These are phyloP conservation scores for Nicotiana attenuata DNA, from an alignment of 257 asterid species.

Conservation along the genomic window DNA sequence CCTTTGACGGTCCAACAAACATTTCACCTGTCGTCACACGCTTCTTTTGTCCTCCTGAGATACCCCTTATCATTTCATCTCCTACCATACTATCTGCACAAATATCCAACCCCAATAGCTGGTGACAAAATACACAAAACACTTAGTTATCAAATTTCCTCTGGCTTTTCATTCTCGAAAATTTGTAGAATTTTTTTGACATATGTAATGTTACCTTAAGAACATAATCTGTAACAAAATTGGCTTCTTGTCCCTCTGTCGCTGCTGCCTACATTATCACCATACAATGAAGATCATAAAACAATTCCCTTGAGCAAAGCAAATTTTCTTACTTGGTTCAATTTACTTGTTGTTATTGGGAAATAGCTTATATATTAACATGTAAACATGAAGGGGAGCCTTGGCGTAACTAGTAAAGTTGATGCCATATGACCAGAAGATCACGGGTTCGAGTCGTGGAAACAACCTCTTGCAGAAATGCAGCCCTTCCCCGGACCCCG, in stretches of 20 bases:
- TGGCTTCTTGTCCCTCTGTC: slow-evolving; percentile 36
- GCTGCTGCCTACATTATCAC: slow-evolving; percentile 29
- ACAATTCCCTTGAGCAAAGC: not conserved
- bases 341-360: no score
- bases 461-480: not conserved
- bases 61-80: slow-evolving; percentile 36
- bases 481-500: not conserved
- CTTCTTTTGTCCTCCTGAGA: slow-evolving; percentile 38
- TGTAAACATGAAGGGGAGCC: no score
- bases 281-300: not conserved
- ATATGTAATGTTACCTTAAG: slow-evolving; percentile 20
- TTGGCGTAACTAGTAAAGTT: no score
- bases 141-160: not conserved
- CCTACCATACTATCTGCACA: slow-evolving; percentile 42
- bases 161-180: not conserved
- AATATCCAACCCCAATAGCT: slow-evolving; percentile 32
- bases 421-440: no score
- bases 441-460: no score
- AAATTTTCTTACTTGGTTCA: not conserved
- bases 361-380: no score
- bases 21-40: slow-evolving; percentile 48
- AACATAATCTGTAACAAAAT: slow-evolving; percentile 31
- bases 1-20: slow-evolving; percentile 66
- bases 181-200: not conserved
- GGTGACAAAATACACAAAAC: not conserved